Evolutionary conservation across 2,329 filamentous ascomycete species (phyloP).

Genomic region (Colletotrichum horii): DNA sequence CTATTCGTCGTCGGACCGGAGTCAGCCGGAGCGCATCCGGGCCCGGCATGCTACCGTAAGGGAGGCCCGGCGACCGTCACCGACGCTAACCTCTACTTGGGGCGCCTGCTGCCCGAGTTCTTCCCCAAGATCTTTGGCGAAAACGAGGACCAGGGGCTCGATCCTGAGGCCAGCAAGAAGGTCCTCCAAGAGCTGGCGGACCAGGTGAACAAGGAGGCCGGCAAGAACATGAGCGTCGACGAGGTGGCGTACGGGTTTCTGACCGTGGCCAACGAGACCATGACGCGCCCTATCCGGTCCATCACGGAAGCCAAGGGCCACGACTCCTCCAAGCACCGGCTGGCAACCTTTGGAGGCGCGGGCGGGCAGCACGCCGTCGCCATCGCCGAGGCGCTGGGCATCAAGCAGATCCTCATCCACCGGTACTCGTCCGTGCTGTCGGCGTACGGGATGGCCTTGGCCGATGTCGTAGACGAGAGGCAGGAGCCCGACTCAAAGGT

Average conservation of each 20-base stretch:
- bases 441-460: constrained; percentile 90
- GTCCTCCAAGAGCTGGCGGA: constrained; percentile 78
- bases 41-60: constrained; percentile 90
- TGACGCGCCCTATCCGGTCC: constrained; percentile 88
- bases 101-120: constrained; percentile 84
- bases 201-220: constrained; percentile 78
- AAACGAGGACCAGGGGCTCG: constrained; percentile 82
- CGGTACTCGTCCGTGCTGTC: constrained; percentile 88
- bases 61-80: constrained; percentile 91
- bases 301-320: constrained; percentile 92
- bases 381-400: constrained; percentile 83
- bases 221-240: constrained; percentile 75
- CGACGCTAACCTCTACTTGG: constrained; percentile 87
- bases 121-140: constrained; percentile 96
- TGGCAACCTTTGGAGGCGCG: constrained; percentile 91
- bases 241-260: constrained; percentile 90
- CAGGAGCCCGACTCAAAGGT: constrained; percentile 76
- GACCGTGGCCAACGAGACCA: constrained; percentile 88
- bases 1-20: constrained; percentile 91
- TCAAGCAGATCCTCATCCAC: constrained; percentile 85
- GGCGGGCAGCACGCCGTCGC: constrained; percentile 93
- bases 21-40: constrained; percentile 86
- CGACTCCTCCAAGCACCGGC: constrained; percentile 86
- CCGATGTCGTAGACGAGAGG: constrained; percentile 89
- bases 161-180: constrained; percentile 75